phyloP scores from a whole-genome alignment of 2,329 filamentous ascomycete genomes.

The Claviceps sp. region DNA sequence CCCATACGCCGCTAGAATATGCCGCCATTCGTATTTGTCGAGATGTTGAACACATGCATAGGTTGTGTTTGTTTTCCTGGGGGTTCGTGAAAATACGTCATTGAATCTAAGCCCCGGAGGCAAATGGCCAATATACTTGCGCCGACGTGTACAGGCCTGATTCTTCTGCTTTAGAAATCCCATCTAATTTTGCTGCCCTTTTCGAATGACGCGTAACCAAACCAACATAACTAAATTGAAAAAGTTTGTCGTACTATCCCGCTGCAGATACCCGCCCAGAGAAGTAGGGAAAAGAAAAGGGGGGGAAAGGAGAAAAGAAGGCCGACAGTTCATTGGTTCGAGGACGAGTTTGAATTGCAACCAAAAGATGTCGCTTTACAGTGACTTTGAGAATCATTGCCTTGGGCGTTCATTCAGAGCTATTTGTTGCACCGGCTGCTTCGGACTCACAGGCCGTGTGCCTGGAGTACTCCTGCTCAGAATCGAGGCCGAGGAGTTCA shows the following conservation, averaged over 20 bases:
- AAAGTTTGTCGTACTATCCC: too few species aligned
- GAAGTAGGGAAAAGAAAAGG: background rate
- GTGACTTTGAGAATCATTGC: background rate
- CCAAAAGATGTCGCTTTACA: background rate
- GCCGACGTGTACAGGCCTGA: background rate
- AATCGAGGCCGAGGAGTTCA: background rate
- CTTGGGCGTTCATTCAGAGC: background rate
- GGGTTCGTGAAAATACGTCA: background rate
- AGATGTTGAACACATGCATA: background rate
- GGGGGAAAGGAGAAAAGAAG: background rate
- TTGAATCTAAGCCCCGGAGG: background rate
- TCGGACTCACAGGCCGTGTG: background rate
- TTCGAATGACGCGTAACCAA: background rate
- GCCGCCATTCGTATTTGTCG: background rate
- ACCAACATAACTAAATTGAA: background rate
- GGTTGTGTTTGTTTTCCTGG: background rate
- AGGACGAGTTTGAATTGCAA: background rate
- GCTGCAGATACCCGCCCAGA: background rate
- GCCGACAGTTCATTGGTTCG: background rate
- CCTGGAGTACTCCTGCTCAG: background rate
- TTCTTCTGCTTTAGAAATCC: background rate
- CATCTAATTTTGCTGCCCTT: background rate
- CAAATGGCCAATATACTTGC: background rate
- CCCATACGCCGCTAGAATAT: background rate
- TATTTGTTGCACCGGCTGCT: background rate